Evolutionary conservation across 1,284 basidiomycete species (phyloP).

Genomic region (Pyrrhoderma noxium): DNA sequence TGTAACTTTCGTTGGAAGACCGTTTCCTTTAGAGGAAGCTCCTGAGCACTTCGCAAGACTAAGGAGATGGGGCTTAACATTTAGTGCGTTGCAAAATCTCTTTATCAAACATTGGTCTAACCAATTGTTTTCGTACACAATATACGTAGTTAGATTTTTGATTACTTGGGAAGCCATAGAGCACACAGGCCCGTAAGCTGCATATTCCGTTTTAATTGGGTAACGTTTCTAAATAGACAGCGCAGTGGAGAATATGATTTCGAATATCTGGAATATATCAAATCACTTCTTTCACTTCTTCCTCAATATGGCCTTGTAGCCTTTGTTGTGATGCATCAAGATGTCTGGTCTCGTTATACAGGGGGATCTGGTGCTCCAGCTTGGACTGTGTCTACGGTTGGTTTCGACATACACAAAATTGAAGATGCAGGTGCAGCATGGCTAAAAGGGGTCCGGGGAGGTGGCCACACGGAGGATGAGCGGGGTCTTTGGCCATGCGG

Average conservation of each 20-base stretch:
- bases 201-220: background rate
- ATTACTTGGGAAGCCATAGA: conserved; percentile 97
- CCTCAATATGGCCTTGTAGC: conserved; percentile 75
- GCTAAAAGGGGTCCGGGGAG: conserved; percentile 70
- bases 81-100: conserved; percentile 44
- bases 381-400: conserved; percentile 81
- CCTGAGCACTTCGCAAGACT: conserved; percentile 76
- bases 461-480: conserved; percentile 63
- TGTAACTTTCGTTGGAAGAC: conserved; percentile 75
- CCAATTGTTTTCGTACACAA: background rate
- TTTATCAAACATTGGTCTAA: background rate
- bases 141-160: conserved; percentile 68
- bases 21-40: conserved; percentile 80
- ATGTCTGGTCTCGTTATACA: conserved; percentile 92
- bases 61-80: conserved; percentile 79
- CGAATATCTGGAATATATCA: conserved; percentile 80
- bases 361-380: conserved; percentile 91
- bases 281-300: conserved; percentile 65
- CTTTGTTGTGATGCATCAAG: conserved; percentile 82
- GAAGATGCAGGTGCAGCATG: conserved; percentile 82
- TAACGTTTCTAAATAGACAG: background rate
- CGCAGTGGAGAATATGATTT: conserved; percentile 73
- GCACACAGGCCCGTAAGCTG: conserved; percentile 77
- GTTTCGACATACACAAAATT: conserved; percentile 70
- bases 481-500: conserved; percentile 86